These are phyloP conservation scores for Coemansia sp. DNA, from an alignment of 192 early-diverging fungal species.

Conservation along the genomic window DNA sequence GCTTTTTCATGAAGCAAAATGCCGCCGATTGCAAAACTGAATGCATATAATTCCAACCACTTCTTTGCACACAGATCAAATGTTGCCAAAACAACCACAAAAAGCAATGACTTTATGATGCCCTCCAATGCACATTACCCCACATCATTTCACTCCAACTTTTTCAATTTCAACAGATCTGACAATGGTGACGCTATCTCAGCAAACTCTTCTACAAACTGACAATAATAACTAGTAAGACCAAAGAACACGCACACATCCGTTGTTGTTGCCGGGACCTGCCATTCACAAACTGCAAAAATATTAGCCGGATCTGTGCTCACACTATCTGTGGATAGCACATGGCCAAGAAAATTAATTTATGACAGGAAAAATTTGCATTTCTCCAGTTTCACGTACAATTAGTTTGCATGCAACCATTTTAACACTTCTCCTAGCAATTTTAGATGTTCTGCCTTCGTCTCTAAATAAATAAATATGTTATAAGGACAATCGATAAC, in stretches of 20 bases:
- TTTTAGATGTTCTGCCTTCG: constrained; percentile 5
- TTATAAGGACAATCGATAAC: too few relatives aligned
- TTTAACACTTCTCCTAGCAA: background rate
- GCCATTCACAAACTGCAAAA: constrained; percentile 1
- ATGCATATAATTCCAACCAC: constrained; percentile 14
- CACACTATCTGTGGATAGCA: too few relatives aligned
- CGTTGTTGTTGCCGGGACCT: background rate
- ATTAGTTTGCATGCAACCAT: background rate
- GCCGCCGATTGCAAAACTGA: constrained; percentile 9
- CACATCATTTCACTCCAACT: background rate
- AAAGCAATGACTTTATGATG: background rate
- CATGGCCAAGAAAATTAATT: background rate
- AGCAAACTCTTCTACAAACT: background rate
- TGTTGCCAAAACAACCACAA: background rate
- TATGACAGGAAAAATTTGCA: background rate
- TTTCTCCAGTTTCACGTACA: constrained; percentile 6
- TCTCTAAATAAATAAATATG: background rate
- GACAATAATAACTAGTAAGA: constrained; percentile 6
- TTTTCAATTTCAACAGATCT: background rate
- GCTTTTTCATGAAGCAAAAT: constrained; percentile 5
- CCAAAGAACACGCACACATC: constrained; percentile 2
- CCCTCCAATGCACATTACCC: background rate
- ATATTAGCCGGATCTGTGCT: constrained; percentile 9
- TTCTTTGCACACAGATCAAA: constrained; percentile 13
- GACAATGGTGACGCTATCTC: background rate